Percentiles rank a stretch among this genome's conserved stretches.
These are phyloP conservation scores for Pleurotus djamor DNA, from an alignment of 768 basidiomycete species.

Conservation along the genomic window DNA sequence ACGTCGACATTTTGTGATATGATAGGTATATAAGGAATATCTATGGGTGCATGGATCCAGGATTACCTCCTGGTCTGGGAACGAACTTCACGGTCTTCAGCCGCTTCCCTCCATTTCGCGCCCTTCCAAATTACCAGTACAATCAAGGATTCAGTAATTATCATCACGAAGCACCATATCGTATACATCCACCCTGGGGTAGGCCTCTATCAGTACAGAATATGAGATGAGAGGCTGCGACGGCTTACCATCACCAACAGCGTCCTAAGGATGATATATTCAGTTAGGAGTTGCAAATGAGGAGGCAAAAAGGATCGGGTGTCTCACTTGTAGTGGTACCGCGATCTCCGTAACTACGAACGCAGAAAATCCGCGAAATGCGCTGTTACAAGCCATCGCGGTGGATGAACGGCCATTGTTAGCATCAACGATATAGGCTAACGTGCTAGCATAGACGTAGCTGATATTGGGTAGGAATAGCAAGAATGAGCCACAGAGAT, in stretches of 20 bases:
- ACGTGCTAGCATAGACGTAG: slow-evolving; percentile 33
- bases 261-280: slow-evolving; percentile 34
- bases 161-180: slow-evolving; percentile 50
- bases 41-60: too few relatives aligned
- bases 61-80: too few relatives aligned
- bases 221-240: not conserved
- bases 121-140: slow-evolving; percentile 64
- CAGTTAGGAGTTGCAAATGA: not conserved
- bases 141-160: slow-evolving; percentile 51
- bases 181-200: slow-evolving; percentile 67
- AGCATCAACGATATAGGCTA: slow-evolving; percentile 87
- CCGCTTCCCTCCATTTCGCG: slow-evolving; percentile 50
- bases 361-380: slow-evolving; percentile 67
- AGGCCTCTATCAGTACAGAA: not conserved
- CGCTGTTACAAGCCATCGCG: slow-evolving; percentile 75
- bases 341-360: slow-evolving; percentile 72
- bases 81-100: slow-evolving; percentile 38
- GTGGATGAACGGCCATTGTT: slow-evolving; percentile 79
- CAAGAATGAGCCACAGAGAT: slow-evolving; percentile 29
- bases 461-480: slow-evolving; percentile 14
- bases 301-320: slow-evolving; percentile 5
- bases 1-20: too few relatives aligned
- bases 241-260: slow-evolving; percentile 68
- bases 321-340: slow-evolving; percentile 63
- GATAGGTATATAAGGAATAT: too few relatives aligned